Evolutionary conservation across 1,284 basidiomycete genomes (phyloP).

Genomic region (Cutaneotrichosporon cavernicola): DNA sequence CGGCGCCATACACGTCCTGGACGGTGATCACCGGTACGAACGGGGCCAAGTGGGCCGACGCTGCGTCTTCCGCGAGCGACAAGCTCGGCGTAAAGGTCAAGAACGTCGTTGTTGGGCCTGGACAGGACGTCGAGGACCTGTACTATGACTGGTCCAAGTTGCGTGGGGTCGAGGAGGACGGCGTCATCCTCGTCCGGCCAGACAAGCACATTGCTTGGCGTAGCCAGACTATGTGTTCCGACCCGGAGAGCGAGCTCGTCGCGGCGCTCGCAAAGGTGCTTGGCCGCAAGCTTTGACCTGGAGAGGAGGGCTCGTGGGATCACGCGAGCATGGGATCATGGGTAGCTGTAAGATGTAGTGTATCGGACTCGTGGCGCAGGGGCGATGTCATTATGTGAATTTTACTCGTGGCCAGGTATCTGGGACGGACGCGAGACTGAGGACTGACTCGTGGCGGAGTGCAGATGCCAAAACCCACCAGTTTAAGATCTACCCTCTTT

Average conservation of each 20-base stretch:
- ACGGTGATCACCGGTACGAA: slow-evolving; percentile 22
- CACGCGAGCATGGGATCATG: no score
- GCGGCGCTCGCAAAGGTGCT: slow-evolving; percentile 12
- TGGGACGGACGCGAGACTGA: no score
- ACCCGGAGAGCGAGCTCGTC: slow-evolving; percentile 16
- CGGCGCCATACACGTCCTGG: slow-evolving; percentile 16
- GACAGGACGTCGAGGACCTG: slow-evolving; percentile 19
- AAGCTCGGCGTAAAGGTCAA: slow-evolving; percentile 16
- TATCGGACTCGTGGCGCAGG: no score
- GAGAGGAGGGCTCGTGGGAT: no score
- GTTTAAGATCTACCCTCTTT: no score
- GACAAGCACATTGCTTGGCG: slow-evolving; percentile 27
- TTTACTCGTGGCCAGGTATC: no score
- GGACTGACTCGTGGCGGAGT: no score
- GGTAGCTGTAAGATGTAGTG: no score
- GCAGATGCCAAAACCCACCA: no score
- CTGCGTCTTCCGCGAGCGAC: neutral
- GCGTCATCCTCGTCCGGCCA: slow-evolving; percentile 20
- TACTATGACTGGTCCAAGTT: slow-evolving; percentile 27
- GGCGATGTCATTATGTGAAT: no score
- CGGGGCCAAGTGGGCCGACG: slow-evolving; percentile 13
- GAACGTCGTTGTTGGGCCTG: slow-evolving; percentile 19
- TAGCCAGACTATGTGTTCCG: slow-evolving; percentile 6
- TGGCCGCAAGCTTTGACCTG: neutral
- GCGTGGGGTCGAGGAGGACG: slow-evolving; percentile 24